Base-by-base conservation (phyloP, 208 protist genomes). In the Trypanosoma rangeli region DNA sequence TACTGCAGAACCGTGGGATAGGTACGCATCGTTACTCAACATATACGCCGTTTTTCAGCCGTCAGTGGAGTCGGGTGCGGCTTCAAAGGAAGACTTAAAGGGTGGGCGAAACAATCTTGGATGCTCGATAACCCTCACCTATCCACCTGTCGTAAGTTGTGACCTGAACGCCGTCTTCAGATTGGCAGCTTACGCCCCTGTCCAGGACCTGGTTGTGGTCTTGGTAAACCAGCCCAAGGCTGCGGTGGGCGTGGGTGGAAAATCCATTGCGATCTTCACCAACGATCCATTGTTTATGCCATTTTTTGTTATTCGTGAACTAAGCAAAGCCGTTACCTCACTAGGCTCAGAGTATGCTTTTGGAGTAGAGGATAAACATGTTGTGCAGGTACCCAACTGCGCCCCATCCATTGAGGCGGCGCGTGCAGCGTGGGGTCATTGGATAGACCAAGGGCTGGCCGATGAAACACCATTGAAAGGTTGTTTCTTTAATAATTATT, bases 401-500 rank as follows among this genome's bases (percentile, higher is more conserved):
- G 78, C 76, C 4, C 13, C 59, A 13, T 56, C 60, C 18, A 15
- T 54, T 13, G 39, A 53, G 3, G 62, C 63, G 15, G 69, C 73
- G 35, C 59, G 33, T 44, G 39, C 37, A 46, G 24, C 74, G 60
- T 93, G 82, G 82, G 39, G 20, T 22, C 76, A 83, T 70, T 93
- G 78, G 77, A 55, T 61, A 7, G 46, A 48, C 5, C 22, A 39
- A 35, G 64, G 64, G 10, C 5, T 73, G n/a, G 52, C 42, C 0
- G 48, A 70, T 24, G 33, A 66, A 49, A 67, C 50, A 33, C 31
- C 55, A 13, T 44, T 48, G 18, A 4, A 31, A n/a, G 79, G 79
- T 24, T 93, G 87, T 71, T 79, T 76, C 55, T 86, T 89, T 49
- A 68, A 71, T 28, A 86, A 89, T 59, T 90, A 82, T 64, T 62